Evolutionary conservation across 179 eudicot genomes (phyloP).

Genomic region (Spergularia azorica): DNA sequence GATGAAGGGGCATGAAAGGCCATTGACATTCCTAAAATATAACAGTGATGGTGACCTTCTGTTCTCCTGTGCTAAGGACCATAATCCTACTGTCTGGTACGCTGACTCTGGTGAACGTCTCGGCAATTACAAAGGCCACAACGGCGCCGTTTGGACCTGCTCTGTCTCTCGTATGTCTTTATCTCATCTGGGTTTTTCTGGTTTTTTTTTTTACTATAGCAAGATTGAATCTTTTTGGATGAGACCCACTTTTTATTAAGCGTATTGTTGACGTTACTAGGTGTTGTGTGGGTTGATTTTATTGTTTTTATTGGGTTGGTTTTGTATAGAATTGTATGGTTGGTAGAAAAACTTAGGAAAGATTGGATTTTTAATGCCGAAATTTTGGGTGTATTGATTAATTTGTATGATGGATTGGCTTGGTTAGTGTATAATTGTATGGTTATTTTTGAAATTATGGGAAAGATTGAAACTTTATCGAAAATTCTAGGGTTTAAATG

Average conservation of each 20-base stretch:
- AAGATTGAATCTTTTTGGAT: too few species aligned
- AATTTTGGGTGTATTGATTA: too few species aligned
- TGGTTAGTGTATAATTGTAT: too few species aligned
- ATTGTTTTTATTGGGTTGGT: too few species aligned
- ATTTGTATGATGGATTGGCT: too few species aligned
- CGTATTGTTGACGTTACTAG: too few species aligned
- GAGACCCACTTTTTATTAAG: slow-evolving; percentile 7
- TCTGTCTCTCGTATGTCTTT: slow-evolving; percentile 53
- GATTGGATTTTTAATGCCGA: too few species aligned
- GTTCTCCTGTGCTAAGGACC: slow-evolving; percentile 88
- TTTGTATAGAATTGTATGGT: too few species aligned
- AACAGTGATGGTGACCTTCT: slow-evolving; percentile 83
- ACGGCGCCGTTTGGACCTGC: slow-evolving; percentile 96
- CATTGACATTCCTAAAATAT: slow-evolving; percentile 76
- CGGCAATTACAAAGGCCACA: slow-evolving; percentile 84
- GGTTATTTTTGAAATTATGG: too few species aligned
- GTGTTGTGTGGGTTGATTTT: not conserved
- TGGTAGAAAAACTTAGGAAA: too few species aligned
- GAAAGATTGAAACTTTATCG: too few species aligned
- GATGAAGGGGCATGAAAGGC: slow-evolving; percentile 98
- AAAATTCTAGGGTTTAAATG: too few species aligned
- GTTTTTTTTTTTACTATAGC: not conserved
- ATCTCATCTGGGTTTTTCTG: not conserved
- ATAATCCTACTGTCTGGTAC: slow-evolving; percentile 84
- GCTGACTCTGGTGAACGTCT: slow-evolving; percentile 87